A percentile compares a stretch with the other conserved stretches of the same genome.
phyloP scores from a whole-genome alignment of 164 flowering plant genomes.

The Nelumbo lutea region DNA sequence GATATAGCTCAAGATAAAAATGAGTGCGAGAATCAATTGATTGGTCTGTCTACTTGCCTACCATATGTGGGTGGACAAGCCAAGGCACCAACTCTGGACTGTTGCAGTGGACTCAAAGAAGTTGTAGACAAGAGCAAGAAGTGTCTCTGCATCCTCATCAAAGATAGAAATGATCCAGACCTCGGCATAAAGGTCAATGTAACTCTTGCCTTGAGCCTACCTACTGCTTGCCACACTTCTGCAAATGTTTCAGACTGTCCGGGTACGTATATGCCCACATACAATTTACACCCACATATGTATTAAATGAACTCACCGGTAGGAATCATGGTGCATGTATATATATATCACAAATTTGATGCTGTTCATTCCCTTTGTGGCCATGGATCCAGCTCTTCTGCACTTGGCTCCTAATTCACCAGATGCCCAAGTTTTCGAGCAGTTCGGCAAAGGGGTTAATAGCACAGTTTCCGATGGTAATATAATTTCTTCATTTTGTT shows the following conservation, averaged over 20 bases:
- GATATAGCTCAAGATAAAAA: constrained; percentile 44
- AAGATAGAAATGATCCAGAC: constrained; percentile 57
- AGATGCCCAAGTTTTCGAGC: constrained; percentile 31
- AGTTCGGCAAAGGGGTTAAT: constrained; percentile 13
- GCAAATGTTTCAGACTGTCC: constrained; percentile 42
- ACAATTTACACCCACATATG: too few relatives aligned
- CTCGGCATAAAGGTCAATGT: constrained; percentile 67
- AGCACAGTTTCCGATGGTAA: constrained; percentile 2
- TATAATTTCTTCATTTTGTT: not conserved
- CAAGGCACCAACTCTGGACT: constrained; percentile 61
- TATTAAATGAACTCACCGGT: too few relatives aligned
- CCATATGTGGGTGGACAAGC: constrained; percentile 57
- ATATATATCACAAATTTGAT: too few relatives aligned
- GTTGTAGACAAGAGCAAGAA: constrained; percentile 50
- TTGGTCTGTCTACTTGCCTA: constrained; percentile 58
- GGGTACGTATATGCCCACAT: constrained; percentile 23
- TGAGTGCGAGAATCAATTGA: constrained; percentile 52
- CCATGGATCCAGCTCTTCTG: constrained; percentile 20
- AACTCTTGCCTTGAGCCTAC: constrained; percentile 59
- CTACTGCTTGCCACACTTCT: constrained; percentile 36
- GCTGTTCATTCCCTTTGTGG: not conserved
- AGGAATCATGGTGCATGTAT: too few relatives aligned
- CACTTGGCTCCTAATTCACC: constrained; percentile 31
- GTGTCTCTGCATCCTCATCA: constrained; percentile 66
- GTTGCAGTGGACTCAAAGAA: constrained; percentile 60